Evolutionary conservation across 768 basidiomycete species (phyloP).

Genomic region (Termitomyces titanicus): DNA sequence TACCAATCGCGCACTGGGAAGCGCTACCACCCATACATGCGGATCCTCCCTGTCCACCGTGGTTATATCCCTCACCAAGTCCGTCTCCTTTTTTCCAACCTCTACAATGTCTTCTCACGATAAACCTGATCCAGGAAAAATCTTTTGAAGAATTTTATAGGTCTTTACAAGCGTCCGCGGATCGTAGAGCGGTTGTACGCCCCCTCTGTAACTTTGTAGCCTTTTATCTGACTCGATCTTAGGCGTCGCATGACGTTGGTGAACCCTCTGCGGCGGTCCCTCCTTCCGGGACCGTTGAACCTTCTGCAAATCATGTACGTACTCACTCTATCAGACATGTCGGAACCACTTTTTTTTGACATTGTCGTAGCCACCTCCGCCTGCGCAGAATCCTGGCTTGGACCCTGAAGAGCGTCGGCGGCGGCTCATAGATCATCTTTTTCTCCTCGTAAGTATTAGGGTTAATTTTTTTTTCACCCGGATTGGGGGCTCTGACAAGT

Average conservation of each 20-base stretch:
- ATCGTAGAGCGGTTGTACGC: background rate
- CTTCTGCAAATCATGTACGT: background rate
- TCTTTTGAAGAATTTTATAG: background rate
- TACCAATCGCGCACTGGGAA: constrained; percentile 11
- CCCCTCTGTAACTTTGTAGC: background rate
- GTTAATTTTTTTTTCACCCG: too few relatives aligned
- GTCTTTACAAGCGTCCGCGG: background rate
- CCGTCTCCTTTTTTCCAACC: background rate
- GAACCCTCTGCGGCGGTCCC: background rate
- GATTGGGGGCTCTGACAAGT: background rate
- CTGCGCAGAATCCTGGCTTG: background rate
- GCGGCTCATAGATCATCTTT: background rate
- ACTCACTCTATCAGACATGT: background rate
- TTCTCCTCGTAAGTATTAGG: background rate
- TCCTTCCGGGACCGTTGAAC: background rate
- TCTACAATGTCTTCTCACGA: background rate
- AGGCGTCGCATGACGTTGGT: background rate
- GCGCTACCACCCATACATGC: constrained; percentile 14
- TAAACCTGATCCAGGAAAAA: background rate
- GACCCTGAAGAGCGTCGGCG: background rate
- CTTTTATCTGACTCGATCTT: background rate
- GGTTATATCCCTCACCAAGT: background rate
- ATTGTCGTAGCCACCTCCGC: background rate
- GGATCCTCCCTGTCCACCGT: background rate
- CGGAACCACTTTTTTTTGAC: background rate